Evolutionary conservation across 371 early-diverging fungal species (phyloP), one percentile per base, ranked within the genome.

Genomic region (Apophysomyces elegans): DNA sequence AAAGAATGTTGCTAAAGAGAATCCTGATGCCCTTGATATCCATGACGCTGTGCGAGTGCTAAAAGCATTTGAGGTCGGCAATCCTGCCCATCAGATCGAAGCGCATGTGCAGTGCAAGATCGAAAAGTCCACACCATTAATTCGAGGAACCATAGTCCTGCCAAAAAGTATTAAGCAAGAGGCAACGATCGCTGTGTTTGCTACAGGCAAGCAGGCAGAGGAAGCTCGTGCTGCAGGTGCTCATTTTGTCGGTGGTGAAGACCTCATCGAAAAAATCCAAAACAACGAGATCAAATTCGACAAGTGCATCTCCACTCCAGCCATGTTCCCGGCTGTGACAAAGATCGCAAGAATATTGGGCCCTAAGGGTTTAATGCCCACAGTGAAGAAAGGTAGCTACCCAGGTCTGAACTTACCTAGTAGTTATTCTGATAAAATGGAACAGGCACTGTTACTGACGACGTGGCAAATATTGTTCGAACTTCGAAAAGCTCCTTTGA

Each of bases 361-460:
- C 68, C 97, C 98, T 35, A 95, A 93, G 76, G 95, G 95, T 18
- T 82, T 98, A 63, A 97, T 98, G 98, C 98, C 98, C 12, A 95
- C 93, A 37, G 90, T 92, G 14, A 93, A 95, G 64, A 94, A 93
- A 76, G 96, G 92, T 86, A 76, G 61, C 41, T 12, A 38, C 21
- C n/a, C 5, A 32, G n/a, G 0, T 41, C 45, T 36, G 13, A 35
- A 7, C 56, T 47, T 67, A 7, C 18, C 39, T 58, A 58, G 12
- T 16, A 5, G 59, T 45, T 32, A 62, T 16, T 39, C 7, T 21
- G 11, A 26, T 26, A 1, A 26, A 13, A 9, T 56, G 12, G 4
- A 11, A 41, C 71, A 82, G 90, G 94, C 16, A 94, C 92, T 21
- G 94, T 93, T 1, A 91, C 92, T 1, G 86, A 86, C 59, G 93